Percentiles rank a stretch among this genome's conserved stretches.
These are phyloP conservation scores for Podospora pseudocomata DNA, from an alignment of 495 filamentous ascomycete genomes.

Conservation along the genomic window DNA sequence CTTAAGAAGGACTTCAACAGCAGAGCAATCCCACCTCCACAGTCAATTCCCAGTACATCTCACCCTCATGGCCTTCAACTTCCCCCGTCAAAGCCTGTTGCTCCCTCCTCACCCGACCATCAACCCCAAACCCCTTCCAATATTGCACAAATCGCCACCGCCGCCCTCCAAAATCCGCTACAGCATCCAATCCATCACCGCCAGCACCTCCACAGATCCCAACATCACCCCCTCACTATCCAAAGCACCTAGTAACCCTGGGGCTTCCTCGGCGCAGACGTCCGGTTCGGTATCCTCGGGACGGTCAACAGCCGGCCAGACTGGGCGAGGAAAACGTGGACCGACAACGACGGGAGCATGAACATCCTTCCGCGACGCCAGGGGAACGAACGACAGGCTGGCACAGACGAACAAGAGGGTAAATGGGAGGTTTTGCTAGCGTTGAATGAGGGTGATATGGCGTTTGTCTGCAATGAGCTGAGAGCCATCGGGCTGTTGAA, in stretches of 20 bases:
- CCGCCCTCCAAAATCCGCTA: not conserved
- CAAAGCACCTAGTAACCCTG: not conserved
- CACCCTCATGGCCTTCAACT: not conserved
- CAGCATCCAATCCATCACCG: not conserved
- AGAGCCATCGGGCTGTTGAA: not conserved
- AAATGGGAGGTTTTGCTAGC: conserved; percentile 1
- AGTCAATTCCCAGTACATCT: not conserved
- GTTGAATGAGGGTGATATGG: not conserved
- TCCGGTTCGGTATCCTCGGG: not conserved
- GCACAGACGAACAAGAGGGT: not conserved
- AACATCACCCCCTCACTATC: not conserved
- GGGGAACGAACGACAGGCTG: not conserved
- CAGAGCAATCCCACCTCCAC: not conserved
- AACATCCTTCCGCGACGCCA: not conserved
- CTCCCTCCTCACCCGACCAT: no score
- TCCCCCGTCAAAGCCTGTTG: not conserved
- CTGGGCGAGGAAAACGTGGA: not conserved
- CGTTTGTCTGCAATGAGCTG: not conserved
- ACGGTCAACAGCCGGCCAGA: not conserved
- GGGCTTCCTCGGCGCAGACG: not conserved
- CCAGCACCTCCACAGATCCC: not conserved
- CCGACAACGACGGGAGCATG: not conserved
- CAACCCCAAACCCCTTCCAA: not conserved
- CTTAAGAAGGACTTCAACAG: not conserved
- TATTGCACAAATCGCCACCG: not conserved